Evolutionary conservation across 371 early-diverging fungal genomes (phyloP).

Genomic region (Mucor ambiguus): DNA sequence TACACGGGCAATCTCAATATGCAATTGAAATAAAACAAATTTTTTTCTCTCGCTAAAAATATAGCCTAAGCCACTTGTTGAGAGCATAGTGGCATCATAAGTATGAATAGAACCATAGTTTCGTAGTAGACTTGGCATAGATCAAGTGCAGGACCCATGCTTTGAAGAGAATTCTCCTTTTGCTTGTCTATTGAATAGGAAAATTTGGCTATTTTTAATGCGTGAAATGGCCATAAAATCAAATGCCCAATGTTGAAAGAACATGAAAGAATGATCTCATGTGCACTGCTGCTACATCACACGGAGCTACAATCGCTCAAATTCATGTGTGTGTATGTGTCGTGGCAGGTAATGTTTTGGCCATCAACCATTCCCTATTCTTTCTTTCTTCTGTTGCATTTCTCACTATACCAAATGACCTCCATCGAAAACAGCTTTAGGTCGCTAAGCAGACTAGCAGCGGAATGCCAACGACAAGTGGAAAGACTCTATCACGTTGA

Average conservation of each 20-base stretch:
- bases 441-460: constrained; percentile 35
- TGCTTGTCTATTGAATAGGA: background rate
- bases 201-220: background rate
- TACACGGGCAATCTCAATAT: constrained; percentile 6
- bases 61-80: constrained; percentile 12
- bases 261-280: background rate
- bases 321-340: background rate
- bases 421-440: constrained; percentile 38
- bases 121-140: background rate
- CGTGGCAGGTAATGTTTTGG: background rate
- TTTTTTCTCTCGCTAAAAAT: background rate
- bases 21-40: constrained; percentile 16
- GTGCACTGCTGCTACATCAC: background rate
- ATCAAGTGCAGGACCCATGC: too few relatives aligned
- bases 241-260: background rate
- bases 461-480: constrained; percentile 49
- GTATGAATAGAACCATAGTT: background rate
- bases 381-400: background rate
- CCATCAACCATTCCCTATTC: background rate
- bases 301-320: background rate
- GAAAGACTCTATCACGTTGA: constrained; percentile 34
- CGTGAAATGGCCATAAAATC: background rate
- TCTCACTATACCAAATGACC: constrained; percentile 7
- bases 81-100: background rate
- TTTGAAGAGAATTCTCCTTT: background rate